phyloP scores from a whole-genome alignment of 495 filamentous ascomycete species.

The Aspergillus diversus region DNA sequence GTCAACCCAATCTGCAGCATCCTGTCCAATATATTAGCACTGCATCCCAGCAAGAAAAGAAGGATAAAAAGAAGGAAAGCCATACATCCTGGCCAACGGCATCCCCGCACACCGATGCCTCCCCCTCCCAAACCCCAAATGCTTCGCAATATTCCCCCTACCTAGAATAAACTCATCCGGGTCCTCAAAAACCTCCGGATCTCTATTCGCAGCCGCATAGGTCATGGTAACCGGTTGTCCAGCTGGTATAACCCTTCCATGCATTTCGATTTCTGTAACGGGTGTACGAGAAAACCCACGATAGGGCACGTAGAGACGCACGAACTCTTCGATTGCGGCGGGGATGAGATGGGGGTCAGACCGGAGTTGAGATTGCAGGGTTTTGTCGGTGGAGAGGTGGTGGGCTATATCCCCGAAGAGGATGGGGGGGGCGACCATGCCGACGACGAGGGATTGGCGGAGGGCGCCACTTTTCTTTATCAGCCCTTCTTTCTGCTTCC shows the following conservation, averaged over 20 bases:
- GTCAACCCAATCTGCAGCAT: conserved; percentile 9
- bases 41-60: too few species aligned
- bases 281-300: conserved; percentile 12
- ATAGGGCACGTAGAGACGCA: conserved; percentile 11
- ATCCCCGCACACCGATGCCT: conserved; percentile 12
- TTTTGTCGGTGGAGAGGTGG: conserved; percentile 3
- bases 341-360: not conserved
- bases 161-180: conserved; percentile 8
- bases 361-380: not conserved
- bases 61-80: not conserved
- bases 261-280: not conserved
- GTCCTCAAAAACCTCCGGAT: not conserved
- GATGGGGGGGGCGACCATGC: conserved; percentile 8
- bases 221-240: conserved; percentile 5
- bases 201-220: conserved; percentile 9
- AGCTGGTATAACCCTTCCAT: not conserved
- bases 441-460: conserved; percentile 13
- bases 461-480: conserved; percentile 2
- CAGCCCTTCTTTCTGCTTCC: too few species aligned
- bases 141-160: conserved; percentile 6
- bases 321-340: conserved; percentile 8
- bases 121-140: conserved; percentile 9
- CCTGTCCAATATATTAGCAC: not conserved
- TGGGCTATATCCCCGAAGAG: conserved; percentile 2
- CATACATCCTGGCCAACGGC: conserved; percentile 11